Conservation (phyloP, 352 stramenopile genomes). For the Globisporangium barbulae region DNA sequence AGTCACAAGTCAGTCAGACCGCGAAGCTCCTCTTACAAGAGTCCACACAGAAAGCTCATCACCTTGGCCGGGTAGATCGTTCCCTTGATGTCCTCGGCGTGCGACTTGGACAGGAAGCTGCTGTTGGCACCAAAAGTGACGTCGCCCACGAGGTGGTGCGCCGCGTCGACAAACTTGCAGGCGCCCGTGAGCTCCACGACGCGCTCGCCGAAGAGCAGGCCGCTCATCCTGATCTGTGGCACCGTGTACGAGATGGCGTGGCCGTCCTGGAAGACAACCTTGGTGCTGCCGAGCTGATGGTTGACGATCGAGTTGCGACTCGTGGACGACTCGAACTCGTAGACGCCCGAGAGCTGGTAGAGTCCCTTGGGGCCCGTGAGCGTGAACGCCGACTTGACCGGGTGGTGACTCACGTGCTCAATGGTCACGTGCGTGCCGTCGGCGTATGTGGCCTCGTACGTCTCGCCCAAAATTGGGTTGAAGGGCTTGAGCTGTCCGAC, state of each 20-base stretch:
- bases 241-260: conserved; percentile 59
- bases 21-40: background rate
- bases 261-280: conserved; percentile 52
- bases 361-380: conserved; percentile 42
- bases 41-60: conserved; percentile 5
- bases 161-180: conserved; percentile 46
- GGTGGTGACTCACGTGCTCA: conserved; percentile 74
- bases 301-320: conserved; percentile 69
- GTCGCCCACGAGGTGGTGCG: conserved; percentile 42
- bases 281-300: conserved; percentile 43
- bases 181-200: conserved; percentile 62
- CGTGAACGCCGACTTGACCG: conserved; percentile 59
- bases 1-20: no score
- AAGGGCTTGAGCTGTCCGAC: conserved; percentile 75
- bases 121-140: conserved; percentile 66
- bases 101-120: conserved; percentile 61
- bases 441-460: conserved; percentile 68
- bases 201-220: conserved; percentile 64
- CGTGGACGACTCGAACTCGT: conserved; percentile 72
- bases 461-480: conserved; percentile 80
- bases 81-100: conserved; percentile 70
- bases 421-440: conserved; percentile 67
- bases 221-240: conserved; percentile 81
- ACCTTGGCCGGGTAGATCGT: conserved; percentile 53
- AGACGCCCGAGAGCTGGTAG: conserved; percentile 52